These are phyloP conservation scores for Massarina eburnea DNA, from an alignment of 2,329 filamentous ascomycete species.

Conservation along the genomic window DNA sequence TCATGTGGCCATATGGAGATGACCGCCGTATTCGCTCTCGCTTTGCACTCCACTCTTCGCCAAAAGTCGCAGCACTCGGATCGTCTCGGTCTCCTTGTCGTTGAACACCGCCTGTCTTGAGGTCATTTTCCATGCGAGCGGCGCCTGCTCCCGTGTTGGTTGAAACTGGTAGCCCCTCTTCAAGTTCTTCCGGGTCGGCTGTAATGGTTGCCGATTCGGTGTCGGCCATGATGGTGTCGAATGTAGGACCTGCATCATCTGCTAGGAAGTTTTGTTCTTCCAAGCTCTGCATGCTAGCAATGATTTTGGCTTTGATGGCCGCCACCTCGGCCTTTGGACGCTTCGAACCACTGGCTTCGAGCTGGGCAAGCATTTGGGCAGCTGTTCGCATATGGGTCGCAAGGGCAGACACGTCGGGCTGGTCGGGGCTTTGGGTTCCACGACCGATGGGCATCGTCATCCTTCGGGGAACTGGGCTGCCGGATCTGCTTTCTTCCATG, in stretches of 20 bases:
- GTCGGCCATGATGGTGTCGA: conserved; percentile 80
- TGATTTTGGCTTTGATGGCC: conserved; percentile 82
- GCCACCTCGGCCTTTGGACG: conserved; percentile 78
- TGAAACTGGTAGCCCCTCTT: conserved; percentile 55
- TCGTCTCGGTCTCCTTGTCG: conserved; percentile 81
- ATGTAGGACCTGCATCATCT: conserved; percentile 72
- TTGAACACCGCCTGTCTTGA: conserved; percentile 81
- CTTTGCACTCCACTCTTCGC: conserved; percentile 82
- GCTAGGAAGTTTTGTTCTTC: conserved; percentile 83
- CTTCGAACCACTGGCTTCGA: conserved; percentile 79
- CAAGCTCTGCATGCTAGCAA: conserved; percentile 84
- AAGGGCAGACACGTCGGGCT: conserved; percentile 78
- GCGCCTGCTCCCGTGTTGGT: conserved; percentile 73
- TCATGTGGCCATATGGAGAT: conserved; percentile 85
- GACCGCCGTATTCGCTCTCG: conserved; percentile 81
- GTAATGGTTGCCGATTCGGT: conserved; percentile 58
- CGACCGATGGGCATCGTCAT: conserved; percentile 61
- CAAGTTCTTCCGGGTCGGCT: conserved; percentile 55
- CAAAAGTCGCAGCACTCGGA: conserved; percentile 82
- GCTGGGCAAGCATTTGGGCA: conserved; percentile 82
- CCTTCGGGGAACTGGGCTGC: conserved; percentile 64
- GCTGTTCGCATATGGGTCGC: conserved; percentile 87
- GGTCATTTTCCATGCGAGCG: conserved; percentile 85
- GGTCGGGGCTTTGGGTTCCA: conserved; percentile 60
- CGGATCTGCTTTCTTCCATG: conserved; percentile 67